Base-by-base conservation (phyloP, 1,284 basidiomycete species). In the Malassezia caprae region DNA sequence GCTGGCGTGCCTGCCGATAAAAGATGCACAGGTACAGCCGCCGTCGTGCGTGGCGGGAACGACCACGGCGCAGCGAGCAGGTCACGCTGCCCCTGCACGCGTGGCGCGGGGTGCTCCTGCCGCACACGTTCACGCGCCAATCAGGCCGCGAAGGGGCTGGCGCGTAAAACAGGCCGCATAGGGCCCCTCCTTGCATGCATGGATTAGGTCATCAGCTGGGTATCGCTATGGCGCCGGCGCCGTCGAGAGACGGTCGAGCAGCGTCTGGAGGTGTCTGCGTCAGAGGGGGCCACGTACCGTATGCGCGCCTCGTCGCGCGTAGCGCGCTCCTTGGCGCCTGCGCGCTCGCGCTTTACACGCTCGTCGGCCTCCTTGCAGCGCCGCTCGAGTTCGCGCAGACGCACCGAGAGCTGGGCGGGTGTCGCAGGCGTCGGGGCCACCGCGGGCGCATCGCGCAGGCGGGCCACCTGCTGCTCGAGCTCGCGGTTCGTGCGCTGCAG, bases 271-370 rank as follows among this genome's bases (percentile, higher is more conserved):
- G 43, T 55, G 53, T 19, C 46, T 54, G 28, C 4, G 40, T 24
- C n/a, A 21, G 21, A 8, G 1, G 7, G 10, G 8, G 11, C 27
- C 10, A 55, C 53, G 42, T 51, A 56, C 45, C 55, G 55, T 7
- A 57, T 57, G 21, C 43, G 50, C 15, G 55, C 55, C 19, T 52
- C 55, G 32, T 57, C 55, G 23, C 55, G 55, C 19, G 66, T 59
- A 2, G 80, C 79, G 17, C 80, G 62, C 77, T 98, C 93, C 78
- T 96, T 96, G 34, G 86, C 84, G 3, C 93, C 93, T 69, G 96
- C 90, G 60, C 88, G 80, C 78, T 96, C 93, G 41, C 90, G 80
- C 80, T 96, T 98, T 64, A 91, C 83, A 75, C 85, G 86, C 79
- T 98, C 93, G 68, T 93, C 90, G 0, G 89, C 88, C 0, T 84